Evolutionary conservation across 2,329 filamentous ascomycete species (phyloP).

Genomic region (Colletotrichum destructivum): DNA sequence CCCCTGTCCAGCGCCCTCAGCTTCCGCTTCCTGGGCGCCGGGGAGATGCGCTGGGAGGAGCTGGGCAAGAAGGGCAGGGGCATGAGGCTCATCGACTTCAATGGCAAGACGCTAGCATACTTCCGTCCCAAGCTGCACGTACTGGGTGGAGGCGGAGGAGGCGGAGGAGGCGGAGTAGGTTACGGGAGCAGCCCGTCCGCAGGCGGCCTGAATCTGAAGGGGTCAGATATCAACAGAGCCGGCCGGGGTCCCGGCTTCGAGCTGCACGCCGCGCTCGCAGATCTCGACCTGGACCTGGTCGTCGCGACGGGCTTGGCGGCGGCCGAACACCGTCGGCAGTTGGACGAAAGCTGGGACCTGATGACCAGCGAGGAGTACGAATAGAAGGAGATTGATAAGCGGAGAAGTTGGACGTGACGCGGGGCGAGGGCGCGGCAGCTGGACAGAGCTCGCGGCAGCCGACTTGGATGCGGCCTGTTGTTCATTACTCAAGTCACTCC

Average conservation of each 20-base stretch:
- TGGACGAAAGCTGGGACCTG: conserved; percentile 33
- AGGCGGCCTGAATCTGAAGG: neutral
- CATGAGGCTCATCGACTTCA: conserved; percentile 39
- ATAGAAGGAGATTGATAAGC: neutral
- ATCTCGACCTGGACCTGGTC: conserved; percentile 39
- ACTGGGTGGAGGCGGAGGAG: neutral
- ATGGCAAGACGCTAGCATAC: conserved; percentile 24
- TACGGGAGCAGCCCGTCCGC: conserved; percentile 2
- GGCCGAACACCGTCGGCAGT: conserved; percentile 40
- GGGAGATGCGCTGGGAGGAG: conserved; percentile 39
- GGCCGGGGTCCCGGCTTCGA: conserved; percentile 35
- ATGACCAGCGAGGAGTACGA: neutral
- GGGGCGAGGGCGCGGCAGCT: neutral
- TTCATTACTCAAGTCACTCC: conserved; percentile 23
- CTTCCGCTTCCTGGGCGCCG: conserved; percentile 33
- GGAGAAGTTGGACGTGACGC: too few relatives aligned
- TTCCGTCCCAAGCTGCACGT: conserved; percentile 31
- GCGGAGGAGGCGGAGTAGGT: conserved; percentile 1
- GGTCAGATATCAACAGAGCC: neutral
- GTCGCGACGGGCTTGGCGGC: conserved; percentile 40
- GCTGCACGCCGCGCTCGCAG: conserved; percentile 30
- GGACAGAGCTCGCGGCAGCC: conserved; percentile 6
- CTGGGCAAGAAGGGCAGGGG: conserved; percentile 19
- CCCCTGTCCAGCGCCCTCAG: conserved; percentile 28
- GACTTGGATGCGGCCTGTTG: neutral